Conservation (phyloP, 1,284 basidiomycete species). For the Leccinum proximum region DNA sequence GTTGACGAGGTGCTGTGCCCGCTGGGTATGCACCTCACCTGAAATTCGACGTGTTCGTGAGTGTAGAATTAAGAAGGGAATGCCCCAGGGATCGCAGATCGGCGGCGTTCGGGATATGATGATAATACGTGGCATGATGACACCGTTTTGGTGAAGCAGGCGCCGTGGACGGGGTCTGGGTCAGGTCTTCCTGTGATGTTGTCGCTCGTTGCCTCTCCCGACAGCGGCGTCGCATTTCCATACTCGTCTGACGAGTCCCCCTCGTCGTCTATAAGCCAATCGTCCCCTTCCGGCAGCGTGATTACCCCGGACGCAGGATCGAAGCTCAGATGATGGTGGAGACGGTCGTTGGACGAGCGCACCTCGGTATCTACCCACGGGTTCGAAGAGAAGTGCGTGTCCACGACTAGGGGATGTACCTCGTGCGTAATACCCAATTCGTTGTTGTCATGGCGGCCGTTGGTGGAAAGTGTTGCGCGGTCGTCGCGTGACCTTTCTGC, state of each 20-base stretch:
- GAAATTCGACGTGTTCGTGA: neutral
- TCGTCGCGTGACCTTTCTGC: conserved; percentile 32
- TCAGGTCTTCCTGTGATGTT: conserved; percentile 26
- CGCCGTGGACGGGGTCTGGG: conserved; percentile 2
- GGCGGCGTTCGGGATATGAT: conserved; percentile 31
- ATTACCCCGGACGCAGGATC: conserved; percentile 83
- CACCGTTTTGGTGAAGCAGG: conserved; percentile 30
- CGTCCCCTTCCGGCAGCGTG: conserved; percentile 73
- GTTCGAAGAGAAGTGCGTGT: conserved; percentile 32
- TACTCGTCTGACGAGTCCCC: conserved; percentile 32
- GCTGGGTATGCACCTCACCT: no score
- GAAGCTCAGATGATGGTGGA: conserved; percentile 65
- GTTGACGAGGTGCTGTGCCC: no score
- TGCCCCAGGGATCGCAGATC: conserved; percentile 25
- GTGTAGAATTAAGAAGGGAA: conserved; percentile 20
- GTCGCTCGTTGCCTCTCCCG: conserved; percentile 15
- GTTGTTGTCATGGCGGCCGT: conserved; percentile 13
- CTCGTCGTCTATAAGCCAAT: conserved; percentile 57
- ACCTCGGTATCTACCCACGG: conserved; percentile 51
- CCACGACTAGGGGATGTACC: conserved; percentile 13
- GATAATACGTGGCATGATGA: conserved; percentile 30
- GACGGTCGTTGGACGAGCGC: conserved; percentile 27
- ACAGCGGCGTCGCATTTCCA: conserved; percentile 20
- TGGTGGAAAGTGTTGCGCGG: conserved; percentile 11
- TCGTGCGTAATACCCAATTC: conserved; percentile 8